Percentiles rank a stretch among this genome's conserved stretches.
Conservation (phyloP, 2,329 filamentous ascomycete species). For the Tetracladium maxilliforme region DNA sequence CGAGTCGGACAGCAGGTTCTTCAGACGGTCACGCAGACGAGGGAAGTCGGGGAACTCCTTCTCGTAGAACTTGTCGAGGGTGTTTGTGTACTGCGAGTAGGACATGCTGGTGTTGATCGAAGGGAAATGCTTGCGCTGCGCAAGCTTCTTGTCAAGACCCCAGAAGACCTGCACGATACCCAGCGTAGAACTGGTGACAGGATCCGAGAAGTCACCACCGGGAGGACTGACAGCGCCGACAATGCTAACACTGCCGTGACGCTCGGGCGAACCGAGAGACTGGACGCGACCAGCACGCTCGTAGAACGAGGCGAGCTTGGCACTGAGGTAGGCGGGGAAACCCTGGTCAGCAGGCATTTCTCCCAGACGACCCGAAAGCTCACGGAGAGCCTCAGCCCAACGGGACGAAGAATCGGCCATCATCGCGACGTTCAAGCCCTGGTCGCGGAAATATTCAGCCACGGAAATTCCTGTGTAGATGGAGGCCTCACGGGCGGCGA, state of each 20-base stretch:
- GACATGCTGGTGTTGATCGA: conserved; percentile 91
- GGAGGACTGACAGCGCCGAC: conserved; percentile 95
- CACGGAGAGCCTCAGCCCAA: conserved; percentile 97
- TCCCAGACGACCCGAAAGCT: conserved; percentile 94
- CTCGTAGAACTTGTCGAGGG: conserved; percentile 87
- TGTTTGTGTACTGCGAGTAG: conserved; percentile 90
- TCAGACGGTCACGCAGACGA: conserved; percentile 80
- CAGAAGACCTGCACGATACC: conserved; percentile 99
- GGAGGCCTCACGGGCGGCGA: conserved; percentile 93
- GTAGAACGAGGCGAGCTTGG: conserved; percentile 98
- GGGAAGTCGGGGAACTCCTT: conserved; percentile 92
- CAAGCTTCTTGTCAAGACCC: conserved; percentile 99
- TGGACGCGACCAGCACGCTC: conserved; percentile 86
- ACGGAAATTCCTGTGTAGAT: conserved; percentile 96
- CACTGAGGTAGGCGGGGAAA: conserved; percentile 94
- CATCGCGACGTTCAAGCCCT: conserved; percentile 96
- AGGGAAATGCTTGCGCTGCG: conserved; percentile 97
- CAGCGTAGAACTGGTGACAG: conserved; percentile 84
- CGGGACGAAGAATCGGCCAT: conserved; percentile 98
- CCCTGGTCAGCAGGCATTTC: conserved; percentile 99
- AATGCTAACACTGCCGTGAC: conserved; percentile 87
- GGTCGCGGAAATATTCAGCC: conserved; percentile 92
- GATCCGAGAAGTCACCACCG: conserved; percentile 98
- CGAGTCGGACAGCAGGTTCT: conserved; percentile 83
- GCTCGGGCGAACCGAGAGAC: conserved; percentile 76